A percentile compares a stretch with the other conserved stretches of the same genome.
Evolutionary conservation across 1,284 basidiomycete genomes (phyloP).

Genomic region (Trametes polyzona): DNA sequence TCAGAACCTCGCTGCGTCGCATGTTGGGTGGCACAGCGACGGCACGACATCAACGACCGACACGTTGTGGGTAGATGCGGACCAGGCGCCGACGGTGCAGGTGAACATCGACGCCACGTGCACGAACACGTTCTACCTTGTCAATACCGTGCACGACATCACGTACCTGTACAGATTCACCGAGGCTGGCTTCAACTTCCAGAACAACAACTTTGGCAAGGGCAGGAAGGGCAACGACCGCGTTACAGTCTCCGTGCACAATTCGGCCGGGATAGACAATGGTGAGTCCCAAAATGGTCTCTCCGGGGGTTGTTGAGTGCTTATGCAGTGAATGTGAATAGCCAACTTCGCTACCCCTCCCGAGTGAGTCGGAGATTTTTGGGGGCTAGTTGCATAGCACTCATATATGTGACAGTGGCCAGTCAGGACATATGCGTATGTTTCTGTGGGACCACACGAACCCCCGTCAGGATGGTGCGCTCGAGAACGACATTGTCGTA

Average conservation of each 20-base stretch:
- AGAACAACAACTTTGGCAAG: constrained; percentile 47
- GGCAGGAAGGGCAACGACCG: constrained; percentile 46
- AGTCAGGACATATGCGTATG: constrained; percentile 40
- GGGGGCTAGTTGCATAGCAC: neutral
- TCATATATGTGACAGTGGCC: constrained; percentile 1
- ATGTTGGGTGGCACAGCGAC: constrained; percentile 54
- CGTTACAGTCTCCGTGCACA: constrained; percentile 46
- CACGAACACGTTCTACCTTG: constrained; percentile 55
- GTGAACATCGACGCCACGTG: constrained; percentile 51
- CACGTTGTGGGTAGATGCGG: constrained; percentile 32
- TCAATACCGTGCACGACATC: constrained; percentile 56
- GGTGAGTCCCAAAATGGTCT: constrained; percentile 19
- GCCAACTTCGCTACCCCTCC: constrained; percentile 44
- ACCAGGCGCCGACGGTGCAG: constrained; percentile 28
- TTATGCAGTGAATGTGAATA: neutral
- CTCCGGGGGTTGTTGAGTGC: neutral
- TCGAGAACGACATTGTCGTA: constrained; percentile 54
- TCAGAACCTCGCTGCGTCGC: constrained; percentile 44
- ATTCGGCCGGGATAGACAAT: constrained; percentile 42
- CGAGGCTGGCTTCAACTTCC: constrained; percentile 49
- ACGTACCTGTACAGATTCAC: constrained; percentile 46
- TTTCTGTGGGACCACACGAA: constrained; percentile 44
- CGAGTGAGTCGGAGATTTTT: constrained; percentile 1
- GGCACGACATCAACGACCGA: constrained; percentile 34
- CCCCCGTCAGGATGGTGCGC: constrained; percentile 48